Evolutionary conservation across 192 early-diverging fungal genomes (phyloP).

Genomic region (Dissophora ornata): DNA sequence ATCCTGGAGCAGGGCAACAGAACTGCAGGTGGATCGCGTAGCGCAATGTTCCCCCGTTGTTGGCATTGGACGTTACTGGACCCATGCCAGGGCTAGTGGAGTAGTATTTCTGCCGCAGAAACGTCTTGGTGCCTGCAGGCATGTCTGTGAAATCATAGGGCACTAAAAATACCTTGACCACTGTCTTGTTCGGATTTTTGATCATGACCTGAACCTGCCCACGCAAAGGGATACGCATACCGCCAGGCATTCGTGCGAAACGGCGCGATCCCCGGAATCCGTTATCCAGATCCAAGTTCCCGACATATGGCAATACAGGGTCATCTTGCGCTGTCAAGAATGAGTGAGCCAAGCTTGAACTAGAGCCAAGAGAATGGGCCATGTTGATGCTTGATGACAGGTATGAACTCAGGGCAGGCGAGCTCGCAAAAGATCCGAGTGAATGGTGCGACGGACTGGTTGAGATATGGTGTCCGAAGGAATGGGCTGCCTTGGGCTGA

Average conservation of each 20-base stretch:
- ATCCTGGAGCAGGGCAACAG: slow-evolving; percentile 62
- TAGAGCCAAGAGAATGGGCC: slow-evolving; percentile 8
- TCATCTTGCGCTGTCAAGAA: slow-evolving; percentile 57
- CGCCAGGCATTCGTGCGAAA: slow-evolving; percentile 56
- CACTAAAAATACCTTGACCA: slow-evolving; percentile 81
- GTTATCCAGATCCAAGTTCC: slow-evolving; percentile 72
- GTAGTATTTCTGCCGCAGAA: slow-evolving; percentile 84
- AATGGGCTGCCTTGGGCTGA: slow-evolving; percentile 8
- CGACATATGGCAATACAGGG: slow-evolving; percentile 78
- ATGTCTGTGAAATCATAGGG: slow-evolving; percentile 85
- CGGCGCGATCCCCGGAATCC: slow-evolving; percentile 54
- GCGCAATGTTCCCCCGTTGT: slow-evolving; percentile 57
- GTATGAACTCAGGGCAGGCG: slow-evolving; percentile 8
- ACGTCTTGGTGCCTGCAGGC: slow-evolving; percentile 78
- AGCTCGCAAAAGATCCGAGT: slow-evolving; percentile 31
- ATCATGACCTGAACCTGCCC: slow-evolving; percentile 87
- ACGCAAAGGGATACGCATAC: slow-evolving; percentile 75
- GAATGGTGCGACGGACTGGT: slow-evolving; percentile 27
- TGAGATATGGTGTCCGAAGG: slow-evolving; percentile 15
- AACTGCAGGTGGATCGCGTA: slow-evolving; percentile 87
- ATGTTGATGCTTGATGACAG: slow-evolving; percentile 8
- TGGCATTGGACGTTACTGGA: slow-evolving; percentile 9
- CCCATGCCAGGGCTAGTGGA: slow-evolving; percentile 42
- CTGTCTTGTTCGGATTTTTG: slow-evolving; percentile 81
- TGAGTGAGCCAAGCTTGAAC: slow-evolving; percentile 7